Evolutionary conservation across 2,329 filamentous ascomycete genomes (phyloP), one percentile per base, ranked within the genome.

Genomic region (Aspergillus candidus): DNA sequence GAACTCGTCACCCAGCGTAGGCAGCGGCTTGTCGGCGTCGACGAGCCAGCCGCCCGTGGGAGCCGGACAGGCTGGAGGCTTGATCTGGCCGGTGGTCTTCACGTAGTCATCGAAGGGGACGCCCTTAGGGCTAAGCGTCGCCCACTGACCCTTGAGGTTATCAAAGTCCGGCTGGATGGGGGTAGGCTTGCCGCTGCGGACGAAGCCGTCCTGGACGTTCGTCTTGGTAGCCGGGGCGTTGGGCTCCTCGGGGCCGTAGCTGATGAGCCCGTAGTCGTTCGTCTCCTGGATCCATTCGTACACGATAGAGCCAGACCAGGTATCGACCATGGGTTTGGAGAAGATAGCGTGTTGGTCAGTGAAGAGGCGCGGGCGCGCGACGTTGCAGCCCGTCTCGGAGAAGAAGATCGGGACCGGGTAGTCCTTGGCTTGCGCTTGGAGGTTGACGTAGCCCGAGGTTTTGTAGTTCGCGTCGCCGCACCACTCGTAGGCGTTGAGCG

Each of bases 251-350:
- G 77, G 70, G 1, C 84, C 86, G 61, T 94, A 94, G 14, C 76
- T 82, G 55, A 94, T 77, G 31, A 94, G 73, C 32, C 88, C 88
- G 65, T 94, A 94, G 58, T 87, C 68, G 66, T 94, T 94, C 40
- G 77, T 72, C 66, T 94, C 88, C 61, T 91, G 72, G 50, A 94
- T 88, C 88, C 88, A 94, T 63, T 94, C 88, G 67, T 94, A 94
- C 53, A 94, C 75, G 50, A 94, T 89, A 41, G 86, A 76, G 43
- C 88, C 88, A 40, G 85, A 89, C 75, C 78, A 83, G 22, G 73
- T 76, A 45, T 74, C 72, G 5, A 76, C 69, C 88, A 94, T 94
- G 3, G 86, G 68, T 0, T 74, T 55, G 35, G 86, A 84, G 56
- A 93, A 84, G 54, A 94, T 87, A 39, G 86, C 82, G 33, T 77